Base-by-base conservation (phyloP, 495 filamentous ascomycete genomes). In the Glutinoglossum americanum region DNA sequence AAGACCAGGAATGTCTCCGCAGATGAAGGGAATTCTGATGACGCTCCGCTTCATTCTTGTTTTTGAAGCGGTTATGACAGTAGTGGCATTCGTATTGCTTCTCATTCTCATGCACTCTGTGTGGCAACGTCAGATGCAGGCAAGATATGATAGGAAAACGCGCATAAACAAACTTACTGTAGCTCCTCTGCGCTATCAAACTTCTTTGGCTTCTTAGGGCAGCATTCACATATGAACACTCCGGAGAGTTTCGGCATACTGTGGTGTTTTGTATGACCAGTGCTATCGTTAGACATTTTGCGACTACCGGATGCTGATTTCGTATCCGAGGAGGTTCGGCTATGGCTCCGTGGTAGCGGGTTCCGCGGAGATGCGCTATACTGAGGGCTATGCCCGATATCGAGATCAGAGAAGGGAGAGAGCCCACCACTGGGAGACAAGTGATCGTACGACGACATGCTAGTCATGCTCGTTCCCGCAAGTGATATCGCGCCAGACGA, bases 181-280 rank as follows among this genome's bases (percentile, higher is more conserved):
- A 97, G 73, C 58, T 95, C 89, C 48, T 89, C 82, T 61, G 78
- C 71, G 5, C 76, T 87, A 59, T 97, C 88, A 64, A 98, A 98
- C 63, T 96, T 96, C 66, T 94, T 96, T 0, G 92, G 92, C 68
- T 97, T 98, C 70, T 98, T 97, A 0, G 89, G 92, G 72, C 92
- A 98, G 67, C 92, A 98, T 63, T 95, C 87, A 68, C 92, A 98
- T 64, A 94, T 92, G 64, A 77, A 87, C 3, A 82, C 59, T 23
- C 72, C 69, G 21, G 72, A 69, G 27, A 73, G 64, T 26, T 70
- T 74, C 13, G 71, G 65, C 41, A 67, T 30, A 56, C 66, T 66
- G 54, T 66, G 62, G 49, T 67, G 63, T 19, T 60, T 67, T 39
- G 57, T 57, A 21, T 56, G 59, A n/a, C 47, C 51, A 32, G 60